These are phyloP conservation scores for Aureobasidium musti DNA, from an alignment of 2,329 filamentous ascomycete genomes.

Conservation along the genomic window DNA sequence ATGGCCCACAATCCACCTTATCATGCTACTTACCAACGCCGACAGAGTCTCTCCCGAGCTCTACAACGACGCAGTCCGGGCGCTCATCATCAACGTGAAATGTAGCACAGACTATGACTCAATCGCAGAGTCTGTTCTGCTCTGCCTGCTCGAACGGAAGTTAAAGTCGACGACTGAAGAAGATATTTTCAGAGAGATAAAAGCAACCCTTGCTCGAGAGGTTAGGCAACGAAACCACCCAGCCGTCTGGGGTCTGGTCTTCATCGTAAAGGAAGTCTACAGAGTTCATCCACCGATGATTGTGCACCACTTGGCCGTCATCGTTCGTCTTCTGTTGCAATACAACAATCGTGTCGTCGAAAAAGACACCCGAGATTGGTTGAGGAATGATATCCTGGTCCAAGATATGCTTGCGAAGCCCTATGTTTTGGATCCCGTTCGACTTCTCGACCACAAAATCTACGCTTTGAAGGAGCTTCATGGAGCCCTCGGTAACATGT, in stretches of 20 bases:
- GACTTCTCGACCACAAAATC: neutral
- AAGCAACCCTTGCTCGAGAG: neutral
- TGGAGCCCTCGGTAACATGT: neutral
- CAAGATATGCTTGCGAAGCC: neutral
- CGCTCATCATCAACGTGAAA: neutral
- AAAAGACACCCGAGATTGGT: slow-evolving; percentile 13
- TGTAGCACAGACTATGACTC: neutral
- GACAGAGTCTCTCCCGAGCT: neutral
- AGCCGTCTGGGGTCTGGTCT: neutral
- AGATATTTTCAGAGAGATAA: neutral
- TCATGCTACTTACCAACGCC: slow-evolving; percentile 5
- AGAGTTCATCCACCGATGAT: neutral
- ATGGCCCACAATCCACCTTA: neutral
- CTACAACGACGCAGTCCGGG: neutral
- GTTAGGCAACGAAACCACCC: neutral
- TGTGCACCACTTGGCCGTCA: neutral
- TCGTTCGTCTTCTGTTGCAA: neutral
- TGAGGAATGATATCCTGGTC: slow-evolving; percentile 27
- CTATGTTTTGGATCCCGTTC: neutral
- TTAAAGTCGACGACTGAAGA: neutral
- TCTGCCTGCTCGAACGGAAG: neutral
- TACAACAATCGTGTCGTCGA: slow-evolving; percentile 15
- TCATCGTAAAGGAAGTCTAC: slow-evolving; percentile 8
- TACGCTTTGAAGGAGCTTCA: neutral
- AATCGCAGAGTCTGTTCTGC: neutral